Base-by-base conservation (phyloP, 352 stramenopile species). In the Achlya hypogyna region DNA sequence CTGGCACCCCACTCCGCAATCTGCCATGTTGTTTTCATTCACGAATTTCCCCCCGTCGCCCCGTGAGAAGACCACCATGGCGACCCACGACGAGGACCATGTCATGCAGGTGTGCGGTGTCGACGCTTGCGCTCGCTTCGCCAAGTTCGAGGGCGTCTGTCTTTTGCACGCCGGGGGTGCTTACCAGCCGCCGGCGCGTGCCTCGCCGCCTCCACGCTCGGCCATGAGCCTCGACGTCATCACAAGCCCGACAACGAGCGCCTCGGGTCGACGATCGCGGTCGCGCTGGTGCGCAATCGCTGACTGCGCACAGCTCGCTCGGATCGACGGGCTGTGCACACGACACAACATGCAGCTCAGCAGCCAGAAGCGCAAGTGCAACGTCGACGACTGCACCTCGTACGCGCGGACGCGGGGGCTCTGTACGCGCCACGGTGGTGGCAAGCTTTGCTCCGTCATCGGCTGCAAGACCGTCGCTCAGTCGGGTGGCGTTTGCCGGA, bases 391-490 rank as follows among this genome's bases (percentile, higher is more conserved):
- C 4, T 64, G 54, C 35, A 28, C 34, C 8, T 64, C 54, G 22
- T 64, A 64, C 40, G 54, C 54, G 8, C 54, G 54, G 12, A 64
- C 54, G 14, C 12, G 31, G 9, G 54, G 54, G 5, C 54, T 64
- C 5, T 64, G 54, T 38, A 64, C 47, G 45, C 54, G 54, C 35
- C 10, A 54, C 62, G 71, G 71, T 16, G 71, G 71, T 18, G 71
- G 51, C 5, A 69, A 69, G 16, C 60, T 66, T 34, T 75, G 71
- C 71, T 71, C 52, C 28, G 56, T 73, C 32, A 54, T 62, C 0
- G 71, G 71, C 28, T 75, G 71, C 58, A 58, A 65, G 42, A 66
- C 56, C 1, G 65, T 69, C 5, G 65, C 53, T 32, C 71, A 75
- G 31, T 69, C 65, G 35, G 53, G 66, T 35, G 70, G 70, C 62